Conservation (phyloP, 768 basidiomycete genomes). For the Boletellus ananas region DNA sequence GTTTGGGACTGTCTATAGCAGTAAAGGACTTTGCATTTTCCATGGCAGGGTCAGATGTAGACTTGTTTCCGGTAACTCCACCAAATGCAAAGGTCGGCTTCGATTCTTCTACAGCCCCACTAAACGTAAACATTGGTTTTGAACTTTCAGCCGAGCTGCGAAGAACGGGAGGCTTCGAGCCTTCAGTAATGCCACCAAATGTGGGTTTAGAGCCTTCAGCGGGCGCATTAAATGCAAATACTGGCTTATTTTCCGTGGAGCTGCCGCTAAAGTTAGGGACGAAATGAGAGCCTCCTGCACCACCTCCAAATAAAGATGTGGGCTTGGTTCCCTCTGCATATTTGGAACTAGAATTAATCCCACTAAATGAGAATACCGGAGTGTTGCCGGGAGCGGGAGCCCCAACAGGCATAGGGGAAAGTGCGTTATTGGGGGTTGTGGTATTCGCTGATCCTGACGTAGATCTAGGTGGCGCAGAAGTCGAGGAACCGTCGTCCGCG, state of each 20-base stretch:
- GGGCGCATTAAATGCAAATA: constrained; percentile 11
- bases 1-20: constrained; percentile 1
- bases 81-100: constrained; percentile 3
- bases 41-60: neutral
- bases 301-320: constrained; percentile 15
- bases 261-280: constrained; percentile 5
- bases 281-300: neutral
- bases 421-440: constrained; percentile 14
- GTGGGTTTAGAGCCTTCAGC: constrained; percentile 10
- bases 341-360: constrained; percentile 11
- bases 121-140: constrained; percentile 2
- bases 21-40: constrained; percentile 1
- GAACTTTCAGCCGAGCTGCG: constrained; percentile 5
- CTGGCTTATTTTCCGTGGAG: constrained; percentile 11
- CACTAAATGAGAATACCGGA: constrained; percentile 21
- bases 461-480: constrained; percentile 17
- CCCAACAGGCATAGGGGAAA: constrained; percentile 15
- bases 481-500: constrained; percentile 19
- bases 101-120: constrained; percentile 1
- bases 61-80: neutral
- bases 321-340: constrained; percentile 14
- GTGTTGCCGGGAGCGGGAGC: constrained; percentile 11
- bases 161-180: constrained; percentile 10
- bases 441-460: constrained; percentile 10
- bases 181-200: constrained; percentile 5